phyloP scores from a whole-genome alignment of 73 alveolate species.

The Paramecium sonneborni region DNA sequence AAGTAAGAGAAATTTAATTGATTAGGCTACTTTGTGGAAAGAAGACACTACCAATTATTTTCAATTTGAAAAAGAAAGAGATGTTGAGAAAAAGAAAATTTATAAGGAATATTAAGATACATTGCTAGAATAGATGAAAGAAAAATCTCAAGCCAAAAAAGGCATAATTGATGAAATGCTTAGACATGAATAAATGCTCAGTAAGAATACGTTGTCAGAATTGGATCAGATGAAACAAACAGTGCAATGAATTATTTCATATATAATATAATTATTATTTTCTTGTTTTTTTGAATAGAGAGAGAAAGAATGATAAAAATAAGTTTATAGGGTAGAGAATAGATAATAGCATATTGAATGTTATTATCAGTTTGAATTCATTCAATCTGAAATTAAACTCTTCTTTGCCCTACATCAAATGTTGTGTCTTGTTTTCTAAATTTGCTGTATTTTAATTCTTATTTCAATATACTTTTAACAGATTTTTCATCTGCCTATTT shows the following conservation, averaged over 20 bases:
- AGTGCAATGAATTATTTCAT: neutral
- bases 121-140: slow-evolving; percentile 28
- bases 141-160: slow-evolving; percentile 18
- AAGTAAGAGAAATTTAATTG: neutral
- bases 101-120: slow-evolving; percentile 40
- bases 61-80: slow-evolving; percentile 59
- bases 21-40: slow-evolving; percentile 58
- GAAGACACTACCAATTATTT: slow-evolving; percentile 58
- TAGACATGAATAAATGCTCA: slow-evolving; percentile 3
- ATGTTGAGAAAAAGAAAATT: slow-evolving; percentile 51
- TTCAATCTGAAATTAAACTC: neutral
- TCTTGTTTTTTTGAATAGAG: neutral
- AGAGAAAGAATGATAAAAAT: neutral
- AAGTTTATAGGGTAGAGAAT: neutral
- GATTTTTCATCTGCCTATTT: slow-evolving; percentile 1
- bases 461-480: slow-evolving; percentile 33
- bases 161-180: slow-evolving; percentile 39
- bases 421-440: neutral
- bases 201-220: neutral
- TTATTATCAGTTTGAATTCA: neutral
- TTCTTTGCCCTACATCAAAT: neutral
- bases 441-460: slow-evolving; percentile 9
- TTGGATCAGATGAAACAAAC: slow-evolving; percentile 25
- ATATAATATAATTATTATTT: neutral
- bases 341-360: neutral